Conservation (phyloP, 768 basidiomycete genomes). For the Phlebiopsis gigantea region DNA sequence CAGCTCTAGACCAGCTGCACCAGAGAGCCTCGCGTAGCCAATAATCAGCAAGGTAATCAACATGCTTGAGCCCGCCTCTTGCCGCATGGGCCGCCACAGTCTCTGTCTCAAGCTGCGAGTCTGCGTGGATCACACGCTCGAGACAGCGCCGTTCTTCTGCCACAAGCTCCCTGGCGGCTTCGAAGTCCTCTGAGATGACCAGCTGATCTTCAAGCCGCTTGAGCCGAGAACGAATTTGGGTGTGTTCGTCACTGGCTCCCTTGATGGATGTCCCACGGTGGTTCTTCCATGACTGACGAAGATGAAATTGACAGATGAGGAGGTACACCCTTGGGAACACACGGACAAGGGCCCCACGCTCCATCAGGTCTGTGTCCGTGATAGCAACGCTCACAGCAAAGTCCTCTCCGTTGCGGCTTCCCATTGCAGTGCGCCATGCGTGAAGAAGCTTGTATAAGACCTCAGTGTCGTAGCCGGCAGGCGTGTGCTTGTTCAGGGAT, state of each 20-base stretch:
- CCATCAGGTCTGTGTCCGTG: slow-evolving; percentile 31
- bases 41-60: slow-evolving; percentile 22
- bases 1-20: slow-evolving; percentile 28
- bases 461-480: slow-evolving; percentile 23
- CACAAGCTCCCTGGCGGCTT: background rate
- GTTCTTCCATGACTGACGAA: slow-evolving; percentile 32
- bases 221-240: background rate
- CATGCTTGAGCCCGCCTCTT: slow-evolving; percentile 10
- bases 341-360: slow-evolving; percentile 27
- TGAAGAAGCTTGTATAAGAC: slow-evolving; percentile 15
- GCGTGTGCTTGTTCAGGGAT: background rate
- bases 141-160: background rate
- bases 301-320: slow-evolving; percentile 33
- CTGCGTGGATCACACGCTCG: background rate
- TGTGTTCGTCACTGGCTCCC: background rate
- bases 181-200: background rate
- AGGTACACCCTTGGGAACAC: slow-evolving; percentile 28
- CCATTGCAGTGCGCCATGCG: slow-evolving; percentile 13
- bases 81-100: background rate
- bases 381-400: slow-evolving; percentile 16
- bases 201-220: slow-evolving; percentile 4
- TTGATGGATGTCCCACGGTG: slow-evolving; percentile 10
- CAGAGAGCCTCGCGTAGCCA: slow-evolving; percentile 27
- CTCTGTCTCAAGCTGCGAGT: background rate
- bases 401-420: background rate